These are phyloP conservation scores for Fusarium buharicum DNA, from an alignment of 2,329 filamentous ascomycete species.

Conservation along the genomic window DNA sequence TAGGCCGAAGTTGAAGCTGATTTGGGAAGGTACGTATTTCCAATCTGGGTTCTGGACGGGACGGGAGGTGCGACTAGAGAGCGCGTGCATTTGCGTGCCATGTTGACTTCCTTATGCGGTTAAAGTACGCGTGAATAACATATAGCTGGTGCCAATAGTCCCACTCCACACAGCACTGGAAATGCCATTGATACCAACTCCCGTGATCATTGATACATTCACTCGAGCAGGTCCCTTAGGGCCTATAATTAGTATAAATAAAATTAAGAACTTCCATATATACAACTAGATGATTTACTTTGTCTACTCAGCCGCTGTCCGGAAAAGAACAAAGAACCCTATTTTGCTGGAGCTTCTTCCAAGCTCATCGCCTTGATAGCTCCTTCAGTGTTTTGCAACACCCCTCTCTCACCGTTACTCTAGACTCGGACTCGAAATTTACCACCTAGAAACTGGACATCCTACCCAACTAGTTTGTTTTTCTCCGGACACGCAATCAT, in stretches of 20 bases:
- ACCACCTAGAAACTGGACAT: not conserved
- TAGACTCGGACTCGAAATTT: not conserved
- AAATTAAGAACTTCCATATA: no score
- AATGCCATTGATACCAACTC: conserved; percentile 6
- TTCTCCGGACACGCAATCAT: conserved; percentile 56
- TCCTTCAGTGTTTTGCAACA: not conserved
- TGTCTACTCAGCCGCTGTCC: no score
- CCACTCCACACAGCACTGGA: conserved; percentile 6
- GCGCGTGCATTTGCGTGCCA: conserved; percentile 24
- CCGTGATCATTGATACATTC: conserved; percentile 4
- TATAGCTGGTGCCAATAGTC: conserved; percentile 1
- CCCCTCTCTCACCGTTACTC: conserved; percentile 5
- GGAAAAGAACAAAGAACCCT: not conserved
- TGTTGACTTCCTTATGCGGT: not conserved
- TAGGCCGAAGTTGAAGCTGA: conserved; percentile 16
- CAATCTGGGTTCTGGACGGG: conserved; percentile 1
- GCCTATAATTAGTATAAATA: not conserved
- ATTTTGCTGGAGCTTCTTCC: conserved; percentile 11
- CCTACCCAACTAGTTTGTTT: not conserved
- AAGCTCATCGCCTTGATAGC: conserved; percentile 19
- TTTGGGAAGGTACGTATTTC: conserved; percentile 26
- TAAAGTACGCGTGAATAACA: not conserved
- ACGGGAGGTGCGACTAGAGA: not conserved
- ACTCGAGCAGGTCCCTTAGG: not conserved
- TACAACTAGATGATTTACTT: no score